Evolutionary conservation across 805 yeast species (phyloP).

Genomic region (Cyberlindnera veronae): DNA sequence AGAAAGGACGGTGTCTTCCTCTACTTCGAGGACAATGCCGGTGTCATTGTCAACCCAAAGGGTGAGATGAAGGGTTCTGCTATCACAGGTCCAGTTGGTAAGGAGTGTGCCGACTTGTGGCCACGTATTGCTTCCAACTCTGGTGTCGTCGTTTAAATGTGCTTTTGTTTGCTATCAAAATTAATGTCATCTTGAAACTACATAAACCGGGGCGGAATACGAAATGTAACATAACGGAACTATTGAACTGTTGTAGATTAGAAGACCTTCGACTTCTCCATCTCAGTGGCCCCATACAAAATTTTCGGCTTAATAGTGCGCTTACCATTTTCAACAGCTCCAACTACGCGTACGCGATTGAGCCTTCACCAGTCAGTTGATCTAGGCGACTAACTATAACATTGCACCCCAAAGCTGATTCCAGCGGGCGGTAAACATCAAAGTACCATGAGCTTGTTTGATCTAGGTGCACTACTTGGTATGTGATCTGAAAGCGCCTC

Average conservation of each 20-base stretch:
- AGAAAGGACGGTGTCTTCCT: constrained; percentile 99
- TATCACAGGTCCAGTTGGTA: constrained; percentile 99
- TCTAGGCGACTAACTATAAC: too few relatives aligned
- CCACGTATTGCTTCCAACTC: constrained; percentile 99
- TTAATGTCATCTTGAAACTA: constrained; percentile 28
- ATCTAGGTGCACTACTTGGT: too few relatives aligned
- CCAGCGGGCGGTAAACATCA: too few relatives aligned
- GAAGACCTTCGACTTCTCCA: not conserved
- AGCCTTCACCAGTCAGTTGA: too few relatives aligned
- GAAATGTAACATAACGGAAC: constrained; percentile 24
- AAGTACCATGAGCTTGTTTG: too few relatives aligned
- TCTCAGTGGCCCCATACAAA: not conserved
- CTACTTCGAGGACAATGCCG: constrained; percentile 99
- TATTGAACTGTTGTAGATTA: constrained; percentile 1
- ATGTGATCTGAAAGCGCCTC: too few relatives aligned
- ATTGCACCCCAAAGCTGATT: too few relatives aligned
- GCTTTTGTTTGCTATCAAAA: constrained; percentile 21
- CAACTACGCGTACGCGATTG: too few relatives aligned
- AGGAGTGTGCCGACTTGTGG: constrained; percentile 99
- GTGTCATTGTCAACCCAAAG: constrained; percentile 99
- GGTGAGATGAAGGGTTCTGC: constrained; percentile 99
- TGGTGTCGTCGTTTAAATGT: constrained; percentile 94
- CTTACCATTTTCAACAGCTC: constrained; percentile 1
- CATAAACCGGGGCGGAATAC: constrained; percentile 22
- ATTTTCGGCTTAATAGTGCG: constrained; percentile 7